Conservation (phyloP, 192 early-diverging fungal species). For the Coemansia brasiliensis region DNA sequence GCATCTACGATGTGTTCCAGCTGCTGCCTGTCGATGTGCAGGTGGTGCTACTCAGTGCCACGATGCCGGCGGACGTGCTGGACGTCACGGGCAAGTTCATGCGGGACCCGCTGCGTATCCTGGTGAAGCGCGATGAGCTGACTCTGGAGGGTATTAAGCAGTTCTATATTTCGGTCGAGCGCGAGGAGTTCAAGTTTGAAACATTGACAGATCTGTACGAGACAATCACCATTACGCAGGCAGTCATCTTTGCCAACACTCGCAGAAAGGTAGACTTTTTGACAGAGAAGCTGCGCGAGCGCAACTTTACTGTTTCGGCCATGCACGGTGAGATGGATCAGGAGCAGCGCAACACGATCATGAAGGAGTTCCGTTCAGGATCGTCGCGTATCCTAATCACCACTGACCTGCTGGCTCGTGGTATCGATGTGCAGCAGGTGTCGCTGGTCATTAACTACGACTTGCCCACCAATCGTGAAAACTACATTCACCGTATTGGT, state of each 20-base stretch:
- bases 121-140: constrained; percentile 97
- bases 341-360: constrained; percentile 91
- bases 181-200: constrained; percentile 99
- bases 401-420: constrained; percentile 97
- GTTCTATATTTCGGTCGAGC: constrained; percentile 97
- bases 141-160: constrained; percentile 96
- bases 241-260: constrained; percentile 99
- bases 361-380: constrained; percentile 99
- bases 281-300: constrained; percentile 90
- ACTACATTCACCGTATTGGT: constrained; percentile 99
- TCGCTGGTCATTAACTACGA: constrained; percentile 99
- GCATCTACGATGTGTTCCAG: constrained; percentile 97
- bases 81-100: constrained; percentile 98
- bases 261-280: constrained; percentile 99
- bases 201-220: constrained; percentile 98
- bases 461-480: constrained; percentile 93
- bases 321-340: constrained; percentile 99
- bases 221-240: constrained; percentile 96
- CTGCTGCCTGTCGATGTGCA: constrained; percentile 85
- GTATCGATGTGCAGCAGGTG: constrained; percentile 99
- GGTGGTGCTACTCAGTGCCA: constrained; percentile 96
- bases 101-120: constrained; percentile 97
- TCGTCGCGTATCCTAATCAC: constrained; percentile 95
- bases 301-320: constrained; percentile 94
- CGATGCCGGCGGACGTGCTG: constrained; percentile 93